These are phyloP conservation scores for Monosporascus sp. DNA, from an alignment of 2,329 filamentous ascomycete species.

Conservation along the genomic window DNA sequence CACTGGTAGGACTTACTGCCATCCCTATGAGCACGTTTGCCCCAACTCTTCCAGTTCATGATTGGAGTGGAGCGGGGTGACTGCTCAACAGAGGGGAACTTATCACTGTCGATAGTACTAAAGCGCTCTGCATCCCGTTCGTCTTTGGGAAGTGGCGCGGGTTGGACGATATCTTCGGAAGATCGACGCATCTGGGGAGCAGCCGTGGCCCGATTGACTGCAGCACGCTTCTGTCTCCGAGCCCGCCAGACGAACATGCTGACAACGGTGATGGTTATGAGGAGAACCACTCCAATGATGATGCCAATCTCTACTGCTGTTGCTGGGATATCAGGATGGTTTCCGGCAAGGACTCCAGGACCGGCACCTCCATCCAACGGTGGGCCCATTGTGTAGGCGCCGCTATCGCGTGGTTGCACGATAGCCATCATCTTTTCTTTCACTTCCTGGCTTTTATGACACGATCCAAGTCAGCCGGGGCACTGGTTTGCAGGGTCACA, in stretches of 20 bases:
- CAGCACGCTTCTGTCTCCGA: neutral
- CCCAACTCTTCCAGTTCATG: neutral
- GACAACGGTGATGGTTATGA: neutral
- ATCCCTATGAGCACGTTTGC: neutral
- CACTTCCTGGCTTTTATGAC: neutral
- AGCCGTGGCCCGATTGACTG: neutral
- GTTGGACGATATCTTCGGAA: neutral
- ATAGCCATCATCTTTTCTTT: neutral
- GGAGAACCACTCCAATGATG: constrained; percentile 1
- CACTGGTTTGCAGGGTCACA: neutral
- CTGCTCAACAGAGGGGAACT: neutral
- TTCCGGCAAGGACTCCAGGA: constrained; percentile 2
- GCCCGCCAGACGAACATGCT: constrained; percentile 1
- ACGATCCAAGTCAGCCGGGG: neutral
- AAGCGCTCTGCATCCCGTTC: neutral
- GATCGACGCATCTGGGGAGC: neutral
- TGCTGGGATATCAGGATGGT: neutral
- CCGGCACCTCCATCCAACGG: neutral
- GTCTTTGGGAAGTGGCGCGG: neutral
- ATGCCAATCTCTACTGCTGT: constrained; percentile 1
- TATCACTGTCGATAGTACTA: neutral
- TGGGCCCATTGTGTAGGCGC: neutral
- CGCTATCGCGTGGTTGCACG: neutral
- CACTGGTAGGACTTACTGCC: neutral
- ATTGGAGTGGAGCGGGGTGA: neutral